Conservation (phyloP, 2,329 filamentous ascomycete species). For the Lomentospora prolificans region DNA sequence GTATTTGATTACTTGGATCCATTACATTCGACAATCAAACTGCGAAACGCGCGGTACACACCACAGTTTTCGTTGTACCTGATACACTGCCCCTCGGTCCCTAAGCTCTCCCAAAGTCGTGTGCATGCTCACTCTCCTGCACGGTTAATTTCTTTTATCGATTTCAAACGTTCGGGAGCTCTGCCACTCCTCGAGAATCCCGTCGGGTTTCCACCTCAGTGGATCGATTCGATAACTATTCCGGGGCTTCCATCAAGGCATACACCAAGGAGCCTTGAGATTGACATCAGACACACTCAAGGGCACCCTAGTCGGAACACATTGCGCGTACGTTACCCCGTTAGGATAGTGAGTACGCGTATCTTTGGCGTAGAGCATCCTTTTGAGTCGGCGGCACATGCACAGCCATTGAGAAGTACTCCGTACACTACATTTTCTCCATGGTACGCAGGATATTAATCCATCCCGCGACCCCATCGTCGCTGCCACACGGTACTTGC, state of each 20-base stretch:
- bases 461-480: no score
- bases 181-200: no score
- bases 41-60: background rate
- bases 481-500: slow-evolving; percentile 2
- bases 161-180: no score
- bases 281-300: background rate
- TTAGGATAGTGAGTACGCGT: no score
- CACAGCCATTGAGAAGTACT: background rate
- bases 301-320: background rate
- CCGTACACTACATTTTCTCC: background rate
- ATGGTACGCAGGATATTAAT: no score
- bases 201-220: background rate
- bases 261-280: background rate
- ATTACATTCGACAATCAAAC: background rate
- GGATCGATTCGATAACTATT: background rate
- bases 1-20: background rate
- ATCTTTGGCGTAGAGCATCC: no score
- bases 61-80: background rate
- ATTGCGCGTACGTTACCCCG: background rate
- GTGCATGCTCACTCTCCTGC: background rate
- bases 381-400: no score
- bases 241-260: no score
- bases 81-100: background rate
- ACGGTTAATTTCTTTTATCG: background rate
- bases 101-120: background rate